phyloP scores from a whole-genome alignment of 192 early-diverging fungal species.

The Coemansia sp. region DNA sequence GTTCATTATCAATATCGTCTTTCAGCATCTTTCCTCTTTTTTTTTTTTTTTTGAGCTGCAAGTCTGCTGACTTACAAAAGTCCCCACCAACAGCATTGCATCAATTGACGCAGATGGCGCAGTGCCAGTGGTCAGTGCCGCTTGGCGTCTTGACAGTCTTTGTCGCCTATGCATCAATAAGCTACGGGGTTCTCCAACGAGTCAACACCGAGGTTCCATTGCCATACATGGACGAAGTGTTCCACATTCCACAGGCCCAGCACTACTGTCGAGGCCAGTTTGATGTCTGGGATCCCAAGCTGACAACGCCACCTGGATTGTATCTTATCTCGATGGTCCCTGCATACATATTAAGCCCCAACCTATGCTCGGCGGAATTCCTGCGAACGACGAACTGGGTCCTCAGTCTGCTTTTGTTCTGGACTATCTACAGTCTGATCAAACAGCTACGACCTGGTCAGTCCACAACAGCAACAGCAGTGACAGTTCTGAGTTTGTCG shows the following conservation, averaged over 20 bases:
- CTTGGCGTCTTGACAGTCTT: constrained; percentile 17
- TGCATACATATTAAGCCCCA: background rate
- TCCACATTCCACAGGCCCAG: constrained; percentile 91
- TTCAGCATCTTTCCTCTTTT: background rate
- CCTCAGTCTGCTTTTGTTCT: constrained; percentile 61
- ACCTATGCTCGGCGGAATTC: constrained; percentile 37
- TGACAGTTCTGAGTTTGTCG: constrained; percentile 56
- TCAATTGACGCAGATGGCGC: background rate
- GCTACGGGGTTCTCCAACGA: constrained; percentile 30
- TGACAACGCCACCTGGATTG: constrained; percentile 97
- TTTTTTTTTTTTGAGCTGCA: background rate
- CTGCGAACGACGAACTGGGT: constrained; percentile 70
- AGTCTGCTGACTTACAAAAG: background rate
- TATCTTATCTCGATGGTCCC: constrained; percentile 57
- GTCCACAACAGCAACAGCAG: background rate
- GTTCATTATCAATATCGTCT: background rate
- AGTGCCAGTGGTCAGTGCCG: background rate
- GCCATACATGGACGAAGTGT: constrained; percentile 84
- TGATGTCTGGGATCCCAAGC: constrained; percentile 81
- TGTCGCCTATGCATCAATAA: constrained; percentile 25
- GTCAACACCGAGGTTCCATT: constrained; percentile 20
- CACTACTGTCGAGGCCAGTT: constrained; percentile 76
- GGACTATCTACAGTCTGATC: constrained; percentile 48
- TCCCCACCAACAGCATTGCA: too few relatives aligned
- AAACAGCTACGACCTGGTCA: constrained; percentile 15